phyloP scores from a whole-genome alignment of 345 rosid species.

The Punica granatum region DNA sequence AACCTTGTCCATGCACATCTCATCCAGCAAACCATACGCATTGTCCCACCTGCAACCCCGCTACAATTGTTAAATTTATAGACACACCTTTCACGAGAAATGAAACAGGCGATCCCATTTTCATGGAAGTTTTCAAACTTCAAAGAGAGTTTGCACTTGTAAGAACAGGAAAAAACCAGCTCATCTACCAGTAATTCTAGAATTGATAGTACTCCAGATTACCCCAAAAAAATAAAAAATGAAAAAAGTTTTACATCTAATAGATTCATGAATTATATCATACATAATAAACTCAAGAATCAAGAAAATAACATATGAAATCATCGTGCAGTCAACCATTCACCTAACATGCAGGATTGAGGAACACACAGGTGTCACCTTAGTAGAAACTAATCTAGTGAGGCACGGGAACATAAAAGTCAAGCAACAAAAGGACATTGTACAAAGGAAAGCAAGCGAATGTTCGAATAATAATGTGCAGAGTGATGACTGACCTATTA shows the following conservation, averaged over 20 bases:
- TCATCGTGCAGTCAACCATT: neutral
- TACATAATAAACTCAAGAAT: neutral
- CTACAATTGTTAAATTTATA: constrained; percentile 7
- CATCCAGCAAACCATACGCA: constrained; percentile 64
- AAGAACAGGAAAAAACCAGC: neutral
- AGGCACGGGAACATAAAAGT: neutral
- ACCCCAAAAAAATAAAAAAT: neutral
- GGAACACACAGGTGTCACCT: neutral
- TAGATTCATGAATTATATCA: neutral
- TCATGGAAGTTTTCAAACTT: neutral
- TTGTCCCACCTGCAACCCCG: constrained; percentile 61
- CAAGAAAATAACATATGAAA: neutral
- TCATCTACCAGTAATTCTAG: neutral
- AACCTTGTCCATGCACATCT: constrained; percentile 63
- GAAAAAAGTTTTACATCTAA: no score
- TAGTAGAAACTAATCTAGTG: neutral
- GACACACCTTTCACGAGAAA: constrained; percentile 3
- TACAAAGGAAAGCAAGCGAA: neutral
- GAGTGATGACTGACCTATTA: constrained; percentile 51
- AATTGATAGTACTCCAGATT: neutral
- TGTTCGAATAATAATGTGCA: neutral
- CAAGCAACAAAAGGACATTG: constrained; percentile 1
- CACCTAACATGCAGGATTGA: neutral
- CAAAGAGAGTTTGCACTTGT: neutral
- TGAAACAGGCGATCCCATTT: neutral